Conservation (phyloP, 495 filamentous ascomycete species). For the Recurvomyces mirabilis region DNA sequence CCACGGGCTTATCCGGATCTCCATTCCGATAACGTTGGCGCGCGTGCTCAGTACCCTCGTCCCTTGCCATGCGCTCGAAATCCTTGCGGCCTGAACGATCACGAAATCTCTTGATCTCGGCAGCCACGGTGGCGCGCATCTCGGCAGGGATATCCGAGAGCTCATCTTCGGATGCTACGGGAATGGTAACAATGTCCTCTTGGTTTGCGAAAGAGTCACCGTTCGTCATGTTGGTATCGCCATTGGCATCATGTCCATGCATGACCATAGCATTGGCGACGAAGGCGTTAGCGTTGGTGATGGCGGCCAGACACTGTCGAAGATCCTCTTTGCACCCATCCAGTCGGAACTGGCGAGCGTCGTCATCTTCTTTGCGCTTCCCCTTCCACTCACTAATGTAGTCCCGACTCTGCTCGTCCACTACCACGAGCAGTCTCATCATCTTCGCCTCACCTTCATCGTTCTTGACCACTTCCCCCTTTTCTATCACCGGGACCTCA, state of each 20-base stretch:
- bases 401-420: constrained; percentile 69
- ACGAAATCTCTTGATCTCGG: constrained; percentile 87
- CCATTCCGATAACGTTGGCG: constrained; percentile 55
- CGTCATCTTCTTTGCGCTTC: constrained; percentile 51
- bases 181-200: constrained; percentile 82
- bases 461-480: constrained; percentile 39
- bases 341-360: constrained; percentile 54
- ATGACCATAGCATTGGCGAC: constrained; percentile 28
- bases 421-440: constrained; percentile 56
- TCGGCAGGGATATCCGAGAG: constrained; percentile 90
- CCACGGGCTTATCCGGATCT: constrained; percentile 47
- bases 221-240: constrained; percentile 63
- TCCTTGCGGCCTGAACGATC: constrained; percentile 80
- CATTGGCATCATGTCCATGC: constrained; percentile 41
- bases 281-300: constrained; percentile 55
- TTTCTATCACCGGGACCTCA: constrained; percentile 71
- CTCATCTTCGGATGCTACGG: constrained; percentile 82
- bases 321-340: constrained; percentile 56
- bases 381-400: constrained; percentile 74
- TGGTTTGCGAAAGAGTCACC: constrained; percentile 31
- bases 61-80: constrained; percentile 69
- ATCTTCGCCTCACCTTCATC: constrained; percentile 55
- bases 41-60: constrained; percentile 85
- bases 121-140: constrained; percentile 91
- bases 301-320: constrained; percentile 51